These are phyloP conservation scores for Rubroboletus pulcherrimus DNA, from an alignment of 768 basidiomycete genomes.

Conservation along the genomic window DNA sequence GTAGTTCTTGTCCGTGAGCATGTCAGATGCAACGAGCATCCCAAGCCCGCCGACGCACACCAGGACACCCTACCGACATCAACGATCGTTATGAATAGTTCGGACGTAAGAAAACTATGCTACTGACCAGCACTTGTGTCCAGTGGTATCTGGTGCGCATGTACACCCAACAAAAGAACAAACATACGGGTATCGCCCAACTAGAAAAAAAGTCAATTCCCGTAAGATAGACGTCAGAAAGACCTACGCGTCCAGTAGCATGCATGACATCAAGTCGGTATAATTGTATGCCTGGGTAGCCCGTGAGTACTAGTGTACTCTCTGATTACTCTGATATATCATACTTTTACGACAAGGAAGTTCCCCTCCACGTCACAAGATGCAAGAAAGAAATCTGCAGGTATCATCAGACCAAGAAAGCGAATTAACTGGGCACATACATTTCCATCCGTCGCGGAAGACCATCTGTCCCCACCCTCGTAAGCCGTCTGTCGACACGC, in stretches of 20 bases:
- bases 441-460: conserved; percentile 81
- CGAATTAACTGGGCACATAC: conserved; percentile 37
- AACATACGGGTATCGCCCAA: conserved; percentile 87
- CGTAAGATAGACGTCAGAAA: neutral
- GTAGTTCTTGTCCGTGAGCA: conserved; percentile 74
- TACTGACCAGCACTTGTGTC: conserved; percentile 71
- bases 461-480: conserved; percentile 80
- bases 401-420: conserved; percentile 3
- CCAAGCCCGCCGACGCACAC: conserved; percentile 76
- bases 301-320: neutral
- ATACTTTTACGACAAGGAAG: conserved; percentile 75
- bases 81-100: neutral
- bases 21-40: conserved; percentile 75
- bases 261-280: conserved; percentile 83
- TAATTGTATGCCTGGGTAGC: conserved; percentile 67
- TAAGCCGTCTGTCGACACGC: conserved; percentile 57
- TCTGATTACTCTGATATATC: neutral
- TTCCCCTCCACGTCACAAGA: conserved; percentile 86
- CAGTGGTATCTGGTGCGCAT: conserved; percentile 78
- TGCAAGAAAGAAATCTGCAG: conserved; percentile 69
- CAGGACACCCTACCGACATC: conserved; percentile 52
- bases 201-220: conserved; percentile 32
- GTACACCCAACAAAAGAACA: conserved; percentile 81
- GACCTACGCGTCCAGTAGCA: conserved; percentile 83
- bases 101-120: neutral